Evolutionary conservation across 2,329 filamentous ascomycete species (phyloP).

Genomic region (Ascochyta viciae-villosae): DNA sequence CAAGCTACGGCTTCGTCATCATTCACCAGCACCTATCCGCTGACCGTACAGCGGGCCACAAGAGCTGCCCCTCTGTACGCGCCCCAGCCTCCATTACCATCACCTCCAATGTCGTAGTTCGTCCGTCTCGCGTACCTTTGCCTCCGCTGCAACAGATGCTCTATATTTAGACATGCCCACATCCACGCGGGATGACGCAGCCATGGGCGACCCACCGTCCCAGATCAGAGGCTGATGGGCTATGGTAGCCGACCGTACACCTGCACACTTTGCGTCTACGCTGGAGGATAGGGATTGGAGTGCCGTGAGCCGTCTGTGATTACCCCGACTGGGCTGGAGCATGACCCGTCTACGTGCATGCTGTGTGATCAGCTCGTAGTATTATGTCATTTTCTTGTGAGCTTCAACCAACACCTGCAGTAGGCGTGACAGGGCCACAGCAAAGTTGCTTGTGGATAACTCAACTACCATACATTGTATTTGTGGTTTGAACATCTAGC

Average conservation of each 20-base stretch:
- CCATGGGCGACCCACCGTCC: slow-evolving; percentile 7
- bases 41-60: slow-evolving; percentile 1
- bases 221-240: slow-evolving; percentile 5
- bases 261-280: neutral
- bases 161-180: slow-evolving; percentile 14
- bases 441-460: no score
- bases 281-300: neutral
- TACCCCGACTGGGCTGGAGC: neutral
- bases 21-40: neutral
- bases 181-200: slow-evolving; percentile 18
- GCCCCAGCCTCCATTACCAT: slow-evolving; percentile 12
- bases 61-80: slow-evolving; percentile 11
- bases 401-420: neutral
- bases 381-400: neutral
- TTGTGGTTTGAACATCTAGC: neutral
- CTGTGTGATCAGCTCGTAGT: neutral
- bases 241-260: neutral
- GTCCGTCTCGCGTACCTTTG: slow-evolving; percentile 13
- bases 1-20: slow-evolving; percentile 8
- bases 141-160: slow-evolving; percentile 12
- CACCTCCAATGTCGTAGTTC: slow-evolving; percentile 6
- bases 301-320: neutral
- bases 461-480: neutral
- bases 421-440: neutral
- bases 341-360: slow-evolving; percentile 7